Evolutionary conservation across 352 stramenopile species (phyloP).

Genomic region (Globisporangium iwayamae): DNA sequence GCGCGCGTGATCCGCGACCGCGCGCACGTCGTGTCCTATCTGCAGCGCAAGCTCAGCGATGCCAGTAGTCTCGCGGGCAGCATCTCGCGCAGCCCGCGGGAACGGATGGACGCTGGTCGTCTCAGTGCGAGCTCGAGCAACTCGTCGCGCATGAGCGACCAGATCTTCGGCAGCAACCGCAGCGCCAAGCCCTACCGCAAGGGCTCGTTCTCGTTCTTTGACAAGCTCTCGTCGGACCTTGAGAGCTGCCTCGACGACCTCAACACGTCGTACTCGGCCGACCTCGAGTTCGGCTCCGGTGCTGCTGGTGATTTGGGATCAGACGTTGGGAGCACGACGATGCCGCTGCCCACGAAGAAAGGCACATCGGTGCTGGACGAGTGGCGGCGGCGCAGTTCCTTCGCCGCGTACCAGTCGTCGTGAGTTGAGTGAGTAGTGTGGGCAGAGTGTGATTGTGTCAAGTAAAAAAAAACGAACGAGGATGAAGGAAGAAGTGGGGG

Average conservation of each 20-base stretch:
- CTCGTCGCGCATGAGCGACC: conserved; percentile 48
- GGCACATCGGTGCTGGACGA: conserved; percentile 12
- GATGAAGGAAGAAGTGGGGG: background rate
- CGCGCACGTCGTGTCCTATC: conserved; percentile 83
- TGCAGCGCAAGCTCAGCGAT: conserved; percentile 83
- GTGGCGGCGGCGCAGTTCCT: conserved; percentile 17
- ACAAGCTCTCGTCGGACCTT: conserved; percentile 77
- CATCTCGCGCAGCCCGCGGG: conserved; percentile 52
- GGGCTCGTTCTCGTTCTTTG: conserved; percentile 86
- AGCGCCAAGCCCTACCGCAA: conserved; percentile 50
- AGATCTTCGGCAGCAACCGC: conserved; percentile 36
- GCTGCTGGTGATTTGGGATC: background rate
- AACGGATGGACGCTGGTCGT: conserved; percentile 29
- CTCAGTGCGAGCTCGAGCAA: conserved; percentile 73
- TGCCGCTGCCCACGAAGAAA: conserved; percentile 12
- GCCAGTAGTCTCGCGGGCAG: conserved; percentile 67
- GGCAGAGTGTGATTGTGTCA: background rate
- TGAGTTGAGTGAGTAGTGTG: no score
- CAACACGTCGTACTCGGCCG: conserved; percentile 36
- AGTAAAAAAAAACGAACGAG: background rate
- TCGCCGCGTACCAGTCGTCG: conserved; percentile 11
- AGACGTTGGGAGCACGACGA: conserved; percentile 13
- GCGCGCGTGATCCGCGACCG: conserved; percentile 77
- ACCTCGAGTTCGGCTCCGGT: conserved; percentile 14
- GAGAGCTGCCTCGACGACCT: conserved; percentile 55